Conservation (phyloP, 2,329 filamentous ascomycete species). For the Epichloe brachyelytri region DNA sequence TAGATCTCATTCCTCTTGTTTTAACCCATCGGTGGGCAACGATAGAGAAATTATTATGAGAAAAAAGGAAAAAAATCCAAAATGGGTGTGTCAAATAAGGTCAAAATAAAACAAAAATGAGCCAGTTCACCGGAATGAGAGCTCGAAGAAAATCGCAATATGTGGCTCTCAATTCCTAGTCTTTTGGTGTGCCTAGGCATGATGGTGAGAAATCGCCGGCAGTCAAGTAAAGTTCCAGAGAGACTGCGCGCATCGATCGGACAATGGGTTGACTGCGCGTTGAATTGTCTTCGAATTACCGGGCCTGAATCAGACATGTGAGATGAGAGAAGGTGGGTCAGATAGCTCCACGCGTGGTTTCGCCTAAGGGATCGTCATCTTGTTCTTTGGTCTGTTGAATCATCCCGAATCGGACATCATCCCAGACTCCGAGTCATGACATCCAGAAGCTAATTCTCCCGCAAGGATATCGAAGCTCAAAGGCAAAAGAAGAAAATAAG, state of each 20-base stretch:
- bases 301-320: neutral
- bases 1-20: neutral
- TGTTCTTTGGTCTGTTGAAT: neutral
- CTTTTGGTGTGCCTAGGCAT: neutral
- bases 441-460: conserved; percentile 12
- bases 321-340: neutral
- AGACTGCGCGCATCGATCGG: neutral
- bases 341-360: neutral
- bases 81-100: neutral
- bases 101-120: neutral
- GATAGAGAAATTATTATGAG: conserved; percentile 1
- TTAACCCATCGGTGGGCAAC: neutral
- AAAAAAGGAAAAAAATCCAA: conserved; percentile 1
- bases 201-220: neutral
- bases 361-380: neutral
- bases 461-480: conserved; percentile 21
- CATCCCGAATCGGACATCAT: neutral
- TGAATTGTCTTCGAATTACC: neutral
- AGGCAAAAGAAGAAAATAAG: conserved; percentile 8
- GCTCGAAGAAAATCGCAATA: conserved; percentile 3
- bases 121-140: conserved; percentile 2
- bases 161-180: neutral
- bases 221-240: neutral
- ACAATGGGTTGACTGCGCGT: neutral
- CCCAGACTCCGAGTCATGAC: neutral